Evolutionary conservation across 306 rosid species (phyloP).

Genomic region (Malus fusca): DNA sequence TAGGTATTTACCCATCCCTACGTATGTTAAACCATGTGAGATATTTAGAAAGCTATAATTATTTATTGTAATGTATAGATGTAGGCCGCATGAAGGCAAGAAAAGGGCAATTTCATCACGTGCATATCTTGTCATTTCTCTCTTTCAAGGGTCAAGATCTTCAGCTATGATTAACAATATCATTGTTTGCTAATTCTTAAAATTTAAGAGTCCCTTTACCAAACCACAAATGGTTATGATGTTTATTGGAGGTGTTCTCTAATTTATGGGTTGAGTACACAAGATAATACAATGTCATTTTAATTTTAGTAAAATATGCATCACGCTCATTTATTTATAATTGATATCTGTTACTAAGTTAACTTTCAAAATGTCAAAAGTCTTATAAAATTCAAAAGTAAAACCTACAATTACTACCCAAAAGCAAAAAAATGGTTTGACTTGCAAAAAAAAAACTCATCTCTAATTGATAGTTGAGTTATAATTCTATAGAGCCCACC

Average conservation of each 20-base stretch:
- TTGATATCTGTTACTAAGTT: not conserved
- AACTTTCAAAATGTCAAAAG: not conserved
- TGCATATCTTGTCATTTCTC: not conserved
- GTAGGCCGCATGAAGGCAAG: constrained; percentile 12
- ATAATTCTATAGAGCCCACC: no score
- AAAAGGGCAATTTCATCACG: constrained; percentile 12
- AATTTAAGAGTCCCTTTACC: no score
- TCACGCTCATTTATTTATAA: not conserved
- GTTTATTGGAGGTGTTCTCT: no score
- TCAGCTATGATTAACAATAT: not conserved
- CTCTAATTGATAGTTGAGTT: no score
- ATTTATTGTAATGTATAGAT: not conserved
- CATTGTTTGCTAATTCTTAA: not conserved
- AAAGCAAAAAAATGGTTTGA: not conserved
- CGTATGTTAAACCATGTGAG: constrained; percentile 9
- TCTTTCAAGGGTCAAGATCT: not conserved
- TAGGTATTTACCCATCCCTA: no score
- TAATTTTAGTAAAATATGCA: not conserved
- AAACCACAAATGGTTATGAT: no score
- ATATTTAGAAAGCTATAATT: constrained; percentile 6
- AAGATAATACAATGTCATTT: not conserved
- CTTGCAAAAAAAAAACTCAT: no score
- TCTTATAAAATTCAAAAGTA: not conserved
- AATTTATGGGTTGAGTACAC: not conserved
- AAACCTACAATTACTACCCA: not conserved